A percentile compares a stretch with the other conserved stretches of the same genome.
These are phyloP conservation scores for Metschnikowia cerradonensis DNA, from an alignment of 805 yeast species.

Conservation along the genomic window DNA sequence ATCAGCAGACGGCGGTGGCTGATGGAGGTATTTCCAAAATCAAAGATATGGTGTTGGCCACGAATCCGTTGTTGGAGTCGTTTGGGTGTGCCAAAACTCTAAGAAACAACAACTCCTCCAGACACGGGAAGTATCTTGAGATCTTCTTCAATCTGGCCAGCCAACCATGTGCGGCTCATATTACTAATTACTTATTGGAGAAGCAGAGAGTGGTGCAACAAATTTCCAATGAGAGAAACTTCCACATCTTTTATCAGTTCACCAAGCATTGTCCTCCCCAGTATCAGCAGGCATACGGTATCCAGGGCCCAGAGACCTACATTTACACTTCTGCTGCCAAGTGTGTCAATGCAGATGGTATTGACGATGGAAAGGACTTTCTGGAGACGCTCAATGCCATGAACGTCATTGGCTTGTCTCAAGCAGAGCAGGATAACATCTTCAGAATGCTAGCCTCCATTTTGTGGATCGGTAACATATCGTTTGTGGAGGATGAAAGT, in stretches of 20 bases:
- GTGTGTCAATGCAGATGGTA: slow-evolving; percentile 80
- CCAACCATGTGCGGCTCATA: slow-evolving; percentile 93
- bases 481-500: slow-evolving; percentile 79
- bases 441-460: slow-evolving; percentile 81
- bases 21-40: slow-evolving; percentile 61
- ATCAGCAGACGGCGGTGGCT: slow-evolving; percentile 20
- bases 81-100: slow-evolving; percentile 93
- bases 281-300: slow-evolving; percentile 80
- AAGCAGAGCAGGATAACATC: slow-evolving; percentile 83
- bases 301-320: slow-evolving; percentile 92
- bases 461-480: slow-evolving; percentile 91
- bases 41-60: slow-evolving; percentile 96
- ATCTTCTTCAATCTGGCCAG: slow-evolving; percentile 70
- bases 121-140: slow-evolving; percentile 92
- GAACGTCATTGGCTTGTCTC: slow-evolving; percentile 78
- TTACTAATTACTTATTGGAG: slow-evolving; percentile 89
- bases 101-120: slow-evolving; percentile 82
- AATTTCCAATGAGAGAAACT: slow-evolving; percentile 86
- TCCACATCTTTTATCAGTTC: slow-evolving; percentile 95
- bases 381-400: slow-evolving; percentile 80
- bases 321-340: slow-evolving; percentile 82
- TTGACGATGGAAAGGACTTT: slow-evolving; percentile 79
- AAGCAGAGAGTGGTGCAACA: slow-evolving; percentile 97
- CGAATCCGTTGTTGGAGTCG: slow-evolving; percentile 86
- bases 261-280: slow-evolving; percentile 85